Evolutionary conservation across 495 filamentous ascomycete genomes (phyloP), one percentile per base, ranked within the genome.

Genomic region (Clohesyomyces aquaticus): DNA sequence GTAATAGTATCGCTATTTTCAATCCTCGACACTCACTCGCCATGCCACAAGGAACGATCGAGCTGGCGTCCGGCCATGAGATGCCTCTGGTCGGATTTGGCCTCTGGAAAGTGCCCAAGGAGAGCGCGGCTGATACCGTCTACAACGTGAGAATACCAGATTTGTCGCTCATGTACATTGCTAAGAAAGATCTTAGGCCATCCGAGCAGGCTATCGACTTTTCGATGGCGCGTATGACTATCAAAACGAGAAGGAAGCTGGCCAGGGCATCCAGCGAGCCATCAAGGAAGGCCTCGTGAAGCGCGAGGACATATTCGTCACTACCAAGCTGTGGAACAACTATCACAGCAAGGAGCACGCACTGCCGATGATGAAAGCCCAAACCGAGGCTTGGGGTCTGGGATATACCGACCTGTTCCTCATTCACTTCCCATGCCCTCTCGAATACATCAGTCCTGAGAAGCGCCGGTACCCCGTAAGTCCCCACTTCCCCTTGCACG

Each of bases 321-420:
- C 86, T 0, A 83, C 80, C 48, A 90, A 90, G 74, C 73, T 90
- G 10, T 90, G 86, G 86, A 86, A 83, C 72, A 82, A 83, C 52
- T 80, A 82, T 59, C 87, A 90, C 63, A 81, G 83, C 48, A 82
- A 84, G 0, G 79, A 84, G 26, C 83, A 85, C 52, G 87, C 85
- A 0, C 72, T 68, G n/a, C 72, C 73, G 12, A 84, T 87, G n/a
- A 69, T 85, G 49, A 77, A 86, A 47, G 75, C 81, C 43, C 84
- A 87, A 1, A 74, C 89, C 11, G 72, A 79, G 29, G 82, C 87
- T 56, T 78, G 88, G 27, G 79, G 74, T 0, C 66, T 86, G 19
- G 83, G 84, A 41, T 90, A 90, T 67, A 73, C 91, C 41, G 88
- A 91, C 69, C 78, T 90, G 3, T 89, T 79, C 60, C 74, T 90